A percentile compares a stretch with the other conserved stretches of the same genome.
phyloP scores from a whole-genome alignment of 495 filamentous ascomycete species.

The Glonium stellatum region DNA sequence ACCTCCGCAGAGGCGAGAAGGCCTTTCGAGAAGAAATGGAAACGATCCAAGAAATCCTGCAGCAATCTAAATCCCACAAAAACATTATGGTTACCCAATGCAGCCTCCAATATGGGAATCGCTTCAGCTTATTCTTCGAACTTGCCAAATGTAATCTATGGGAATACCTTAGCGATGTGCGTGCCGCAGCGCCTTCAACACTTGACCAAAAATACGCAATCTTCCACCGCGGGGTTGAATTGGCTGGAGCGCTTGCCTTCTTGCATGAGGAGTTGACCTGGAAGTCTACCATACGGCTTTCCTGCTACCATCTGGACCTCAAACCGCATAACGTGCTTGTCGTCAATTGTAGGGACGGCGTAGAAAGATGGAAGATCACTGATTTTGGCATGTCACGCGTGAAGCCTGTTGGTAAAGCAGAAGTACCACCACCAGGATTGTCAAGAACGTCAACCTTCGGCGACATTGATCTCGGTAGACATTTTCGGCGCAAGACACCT shows the following conservation, averaged over 20 bases:
- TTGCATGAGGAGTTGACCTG: background rate
- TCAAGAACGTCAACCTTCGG: background rate
- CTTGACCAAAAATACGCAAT: background rate
- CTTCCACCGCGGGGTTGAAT: background rate
- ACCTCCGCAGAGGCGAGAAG: background rate
- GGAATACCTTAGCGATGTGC: background rate
- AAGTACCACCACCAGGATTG: background rate
- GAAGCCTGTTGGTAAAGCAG: background rate
- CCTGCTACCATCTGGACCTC: background rate
- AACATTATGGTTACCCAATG: background rate
- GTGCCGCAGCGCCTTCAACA: background rate
- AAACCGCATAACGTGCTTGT: background rate
- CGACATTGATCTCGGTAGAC: background rate
- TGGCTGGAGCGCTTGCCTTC: background rate
- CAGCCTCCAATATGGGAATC: background rate
- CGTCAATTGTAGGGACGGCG: background rate
- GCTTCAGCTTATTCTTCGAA: background rate
- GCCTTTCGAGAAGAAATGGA: background rate
- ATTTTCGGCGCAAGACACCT: background rate
- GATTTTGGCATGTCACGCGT: constrained; percentile 1
- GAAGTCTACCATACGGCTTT: background rate
- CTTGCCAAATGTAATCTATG: background rate
- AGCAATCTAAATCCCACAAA: background rate
- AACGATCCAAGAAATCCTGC: background rate
- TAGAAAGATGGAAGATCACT: constrained; percentile 1